Evolutionary conservation across 331 rosid species (phyloP), one percentile per base, ranked within the genome.

Genomic region (Rosa hybrid): DNA sequence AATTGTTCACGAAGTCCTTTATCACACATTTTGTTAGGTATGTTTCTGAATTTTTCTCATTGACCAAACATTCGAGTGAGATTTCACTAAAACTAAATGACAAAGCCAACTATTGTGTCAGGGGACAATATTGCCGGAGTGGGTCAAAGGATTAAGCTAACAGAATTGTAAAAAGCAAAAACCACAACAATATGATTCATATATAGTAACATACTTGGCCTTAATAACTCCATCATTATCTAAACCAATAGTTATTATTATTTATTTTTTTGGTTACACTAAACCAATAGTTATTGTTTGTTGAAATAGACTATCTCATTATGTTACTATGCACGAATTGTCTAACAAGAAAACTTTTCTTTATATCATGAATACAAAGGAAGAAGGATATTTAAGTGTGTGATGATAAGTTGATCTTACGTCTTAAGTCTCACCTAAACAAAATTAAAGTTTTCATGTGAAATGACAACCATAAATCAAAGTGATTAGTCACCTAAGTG

Each of bases 401-500:
- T 41, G 3, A 53, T 74, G 78, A 23, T 41, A n/a, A 9, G 27
- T 44, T 8, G 20, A 18, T 63, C 42, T 42, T 42, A 65, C 23
- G 45, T 63, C 60, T 56, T 44, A 8, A 44, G 53, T 45, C 56
- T 60, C 59, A 2, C 46, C 57, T 27, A 62, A 45, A 46, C 48
- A 53, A 76, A 45, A 5, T 17, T 8, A 6, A 11, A 25, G 46
- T 21, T 17, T 8, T 1, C 16, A 42, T 4, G 57, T 63, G 10
- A 59, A 59, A 76, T n/a, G 23, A 62, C 21, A 62, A 1, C 18
- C 30, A 10, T 25, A 46, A 45, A 46, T 48, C 7, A 11, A 76
- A 63, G 80, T 77, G 80, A 77, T 77, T 64, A 63, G 63, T 54
- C 77, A 17, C 67, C 12, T 48, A 64, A 77, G 50, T 50, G 63